These are phyloP conservation scores for Hyparrhenia diplandra DNA, from an alignment of 176 grass and related monocot species.

Conservation along the genomic window DNA sequence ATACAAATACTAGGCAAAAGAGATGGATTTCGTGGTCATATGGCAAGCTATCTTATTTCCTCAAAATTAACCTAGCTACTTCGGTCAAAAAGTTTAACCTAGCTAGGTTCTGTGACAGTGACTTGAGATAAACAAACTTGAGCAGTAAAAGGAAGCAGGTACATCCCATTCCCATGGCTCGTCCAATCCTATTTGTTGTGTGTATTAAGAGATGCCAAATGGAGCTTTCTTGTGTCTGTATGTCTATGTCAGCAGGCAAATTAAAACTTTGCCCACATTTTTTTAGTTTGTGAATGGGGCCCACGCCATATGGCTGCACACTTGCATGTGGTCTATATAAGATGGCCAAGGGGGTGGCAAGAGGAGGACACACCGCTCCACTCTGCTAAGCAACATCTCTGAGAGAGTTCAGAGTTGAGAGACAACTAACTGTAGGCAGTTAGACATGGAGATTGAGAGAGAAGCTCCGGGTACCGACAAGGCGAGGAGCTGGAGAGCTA, in stretches of 20 bases:
- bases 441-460: constrained; percentile 45
- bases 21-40: neutral
- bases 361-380: neutral
- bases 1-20: neutral
- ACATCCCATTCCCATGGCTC: neutral
- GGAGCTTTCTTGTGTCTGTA: constrained; percentile 18
- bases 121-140: neutral
- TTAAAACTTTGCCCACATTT: neutral
- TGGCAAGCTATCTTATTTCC: neutral
- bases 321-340: constrained; percentile 24
- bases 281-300: neutral
- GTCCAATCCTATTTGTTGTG: neutral
- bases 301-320: neutral
- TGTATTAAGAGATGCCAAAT: constrained; percentile 13
- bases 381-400: neutral
- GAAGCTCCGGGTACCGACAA: neutral
- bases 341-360: neutral
- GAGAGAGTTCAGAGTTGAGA: neutral
- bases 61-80: neutral
- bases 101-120: neutral
- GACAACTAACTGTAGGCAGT: neutral
- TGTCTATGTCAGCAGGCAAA: neutral
- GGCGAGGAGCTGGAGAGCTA: constrained; percentile 25
- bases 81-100: no score
- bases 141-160: neutral